Evolutionary conservation across 1,284 basidiomycete species (phyloP), one percentile per base, ranked within the genome.

Genomic region (Anthracocystis setariae): DNA sequence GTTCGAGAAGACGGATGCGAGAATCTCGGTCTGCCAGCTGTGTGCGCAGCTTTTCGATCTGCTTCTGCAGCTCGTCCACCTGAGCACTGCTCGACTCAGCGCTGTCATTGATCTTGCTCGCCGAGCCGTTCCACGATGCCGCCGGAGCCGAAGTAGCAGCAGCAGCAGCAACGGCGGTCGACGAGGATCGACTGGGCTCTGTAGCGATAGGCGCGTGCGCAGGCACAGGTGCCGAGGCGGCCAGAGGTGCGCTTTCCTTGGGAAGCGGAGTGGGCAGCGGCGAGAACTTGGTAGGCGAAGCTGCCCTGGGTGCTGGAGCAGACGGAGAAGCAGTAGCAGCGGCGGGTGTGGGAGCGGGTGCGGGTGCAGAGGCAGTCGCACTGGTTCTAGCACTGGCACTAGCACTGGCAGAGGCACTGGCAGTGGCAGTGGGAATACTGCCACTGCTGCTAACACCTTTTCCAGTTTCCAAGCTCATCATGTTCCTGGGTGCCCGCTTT

Each of bases 401-500:
- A 29, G n/a, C n/a, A n/a, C n/a, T n/a, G n/a, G n/a, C n/a, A 39
- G 55, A 29, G 20, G 35, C 44, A 21, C 9, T 40, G 3, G 53
- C 21, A 2, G 45, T 24, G 1, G 39, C 21, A 10, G 27, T 33
- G 24, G 70, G 55, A 3, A 67, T 48, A 29, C 51, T 60, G 3
- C 52, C 60, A 20, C 50, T 56, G 29, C 52, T 63, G 25, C 52
- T 24, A 27, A 52, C 46, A 0, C 53, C 54, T 20, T 57, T 56
- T 5, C 66, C 66, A 10, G 73, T 85, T 58, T 87, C 85, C 47
- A 88, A 80, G 69, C 86, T 84, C 62, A 88, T 76, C 21, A 87
- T 85, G 72, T 94, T 93, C 9, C 72, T 50, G 20, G 89, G 87
- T 0, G 71, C 71, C 38, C 74, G 64, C 63, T 80, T 79, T 9